These are phyloP conservation scores for Exidia glandulosa DNA, from an alignment of 768 basidiomycete species.

Conservation along the genomic window DNA sequence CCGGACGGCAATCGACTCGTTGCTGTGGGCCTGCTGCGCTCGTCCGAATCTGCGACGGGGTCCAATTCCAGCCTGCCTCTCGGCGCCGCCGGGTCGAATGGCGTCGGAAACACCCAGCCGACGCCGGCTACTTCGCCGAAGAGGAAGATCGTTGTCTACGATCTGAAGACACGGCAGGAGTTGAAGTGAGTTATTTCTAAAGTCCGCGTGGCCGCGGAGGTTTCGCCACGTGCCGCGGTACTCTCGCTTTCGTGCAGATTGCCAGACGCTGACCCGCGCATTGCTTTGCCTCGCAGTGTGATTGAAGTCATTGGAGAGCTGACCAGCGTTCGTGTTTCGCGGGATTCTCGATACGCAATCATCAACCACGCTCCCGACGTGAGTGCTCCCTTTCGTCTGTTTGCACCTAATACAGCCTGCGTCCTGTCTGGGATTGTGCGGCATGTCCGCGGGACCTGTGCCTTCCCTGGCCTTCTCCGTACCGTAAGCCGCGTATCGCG, in stretches of 20 bases:
- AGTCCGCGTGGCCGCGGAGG: neutral
- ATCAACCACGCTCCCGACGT: constrained; percentile 84
- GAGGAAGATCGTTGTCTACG: constrained; percentile 60
- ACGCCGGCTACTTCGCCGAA: neutral
- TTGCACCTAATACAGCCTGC: neutral
- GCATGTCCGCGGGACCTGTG: neutral
- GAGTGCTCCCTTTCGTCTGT: constrained; percentile 22
- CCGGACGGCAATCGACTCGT: constrained; percentile 78
- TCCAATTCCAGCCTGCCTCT: constrained; percentile 3
- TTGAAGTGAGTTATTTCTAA: constrained; percentile 42
- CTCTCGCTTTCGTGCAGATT: neutral
- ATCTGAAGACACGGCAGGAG: constrained; percentile 54
- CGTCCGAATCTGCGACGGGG: constrained; percentile 4
- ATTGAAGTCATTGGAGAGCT: constrained; percentile 55
- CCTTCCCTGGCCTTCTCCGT: neutral
- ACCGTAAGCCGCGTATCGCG: neutral
- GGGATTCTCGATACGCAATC: constrained; percentile 77
- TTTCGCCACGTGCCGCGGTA: neutral
- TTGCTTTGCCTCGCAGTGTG: constrained; percentile 6
- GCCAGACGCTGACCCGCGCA: neutral
- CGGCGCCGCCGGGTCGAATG: neutral
- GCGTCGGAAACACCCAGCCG: neutral
- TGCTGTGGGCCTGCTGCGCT: constrained; percentile 64
- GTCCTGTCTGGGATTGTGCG: neutral
- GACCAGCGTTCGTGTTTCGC: constrained; percentile 78